phyloP scores from a whole-genome alignment of 495 filamentous ascomycete species.

The Xylaria sp. region DNA sequence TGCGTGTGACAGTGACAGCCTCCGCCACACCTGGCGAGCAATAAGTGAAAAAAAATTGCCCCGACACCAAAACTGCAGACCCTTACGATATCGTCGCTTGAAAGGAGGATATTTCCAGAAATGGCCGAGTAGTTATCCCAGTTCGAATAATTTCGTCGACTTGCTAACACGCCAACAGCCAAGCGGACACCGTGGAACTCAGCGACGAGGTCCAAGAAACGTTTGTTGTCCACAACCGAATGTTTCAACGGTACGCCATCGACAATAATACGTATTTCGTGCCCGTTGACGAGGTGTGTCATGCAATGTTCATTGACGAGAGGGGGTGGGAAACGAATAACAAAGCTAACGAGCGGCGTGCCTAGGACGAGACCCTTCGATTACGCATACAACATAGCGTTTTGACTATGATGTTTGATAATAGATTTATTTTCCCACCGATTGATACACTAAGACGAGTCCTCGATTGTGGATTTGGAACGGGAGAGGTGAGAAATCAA shows the following conservation, averaged over 20 bases:
- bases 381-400: slow-evolving; percentile 74
- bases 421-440: slow-evolving; percentile 80
- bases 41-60: slow-evolving; percentile 13
- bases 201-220: slow-evolving; percentile 63
- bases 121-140: slow-evolving; percentile 42
- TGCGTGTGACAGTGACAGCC: slow-evolving; percentile 26
- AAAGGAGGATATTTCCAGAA: slow-evolving; percentile 26
- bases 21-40: slow-evolving; percentile 20
- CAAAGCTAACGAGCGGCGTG: slow-evolving; percentile 31
- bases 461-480: slow-evolving; percentile 80
- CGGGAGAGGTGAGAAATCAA: slow-evolving; percentile 60
- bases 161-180: slow-evolving; percentile 36
- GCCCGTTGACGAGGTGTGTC: slow-evolving; percentile 80
- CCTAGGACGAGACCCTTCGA: slow-evolving; percentile 81
- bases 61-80: slow-evolving; percentile 23
- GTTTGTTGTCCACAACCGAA: slow-evolving; percentile 69
- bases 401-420: slow-evolving; percentile 75
- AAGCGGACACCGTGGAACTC: slow-evolving; percentile 44
- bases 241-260: slow-evolving; percentile 77
- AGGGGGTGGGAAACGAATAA: slow-evolving; percentile 11
- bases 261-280: slow-evolving; percentile 76
- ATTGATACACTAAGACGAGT: slow-evolving; percentile 67
- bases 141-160: slow-evolving; percentile 27
- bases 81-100: slow-evolving; percentile 27
- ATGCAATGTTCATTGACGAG: slow-evolving; percentile 14